phyloP scores from a whole-genome alignment of 1,284 basidiomycete genomes.

The Leucoagaricus sp. region DNA sequence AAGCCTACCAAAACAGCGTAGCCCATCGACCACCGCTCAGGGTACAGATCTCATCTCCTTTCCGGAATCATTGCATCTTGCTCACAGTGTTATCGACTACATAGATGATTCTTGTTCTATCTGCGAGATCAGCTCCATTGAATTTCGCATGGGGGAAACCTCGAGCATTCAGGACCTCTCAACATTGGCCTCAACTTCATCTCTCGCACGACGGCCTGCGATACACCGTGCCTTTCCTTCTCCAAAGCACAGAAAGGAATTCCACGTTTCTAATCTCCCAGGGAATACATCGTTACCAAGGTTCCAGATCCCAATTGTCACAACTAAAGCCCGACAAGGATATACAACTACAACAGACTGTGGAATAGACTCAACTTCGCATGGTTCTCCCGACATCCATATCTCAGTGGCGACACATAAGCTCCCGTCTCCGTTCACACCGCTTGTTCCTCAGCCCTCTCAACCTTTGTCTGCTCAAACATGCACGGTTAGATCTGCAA shows the following conservation, averaged over 20 bases:
- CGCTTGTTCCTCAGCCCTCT: neutral
- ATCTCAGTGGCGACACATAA: neutral
- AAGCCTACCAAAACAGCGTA: neutral
- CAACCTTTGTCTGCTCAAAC: neutral
- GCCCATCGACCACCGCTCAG: neutral
- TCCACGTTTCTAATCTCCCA: neutral
- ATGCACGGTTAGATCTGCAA: neutral
- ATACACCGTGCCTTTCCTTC: neutral
- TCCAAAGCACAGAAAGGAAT: neutral
- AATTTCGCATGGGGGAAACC: neutral
- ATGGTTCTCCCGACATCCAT: neutral
- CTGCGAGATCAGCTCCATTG: neutral
- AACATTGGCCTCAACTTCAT: neutral
- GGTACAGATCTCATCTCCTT: conserved; percentile 6
- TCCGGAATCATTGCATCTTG: neutral
- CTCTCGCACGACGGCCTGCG: neutral
- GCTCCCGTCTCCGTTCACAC: neutral
- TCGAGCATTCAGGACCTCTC: neutral
- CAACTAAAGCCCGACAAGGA: neutral
- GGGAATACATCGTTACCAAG: neutral
- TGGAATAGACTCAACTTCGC: neutral
- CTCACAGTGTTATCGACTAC: neutral
- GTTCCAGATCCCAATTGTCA: neutral
- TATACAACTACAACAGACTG: neutral
- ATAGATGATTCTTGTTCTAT: neutral